phyloP scores from a whole-genome alignment of 2,329 filamentous ascomycete species.

The Trichoderma semiorbis region DNA sequence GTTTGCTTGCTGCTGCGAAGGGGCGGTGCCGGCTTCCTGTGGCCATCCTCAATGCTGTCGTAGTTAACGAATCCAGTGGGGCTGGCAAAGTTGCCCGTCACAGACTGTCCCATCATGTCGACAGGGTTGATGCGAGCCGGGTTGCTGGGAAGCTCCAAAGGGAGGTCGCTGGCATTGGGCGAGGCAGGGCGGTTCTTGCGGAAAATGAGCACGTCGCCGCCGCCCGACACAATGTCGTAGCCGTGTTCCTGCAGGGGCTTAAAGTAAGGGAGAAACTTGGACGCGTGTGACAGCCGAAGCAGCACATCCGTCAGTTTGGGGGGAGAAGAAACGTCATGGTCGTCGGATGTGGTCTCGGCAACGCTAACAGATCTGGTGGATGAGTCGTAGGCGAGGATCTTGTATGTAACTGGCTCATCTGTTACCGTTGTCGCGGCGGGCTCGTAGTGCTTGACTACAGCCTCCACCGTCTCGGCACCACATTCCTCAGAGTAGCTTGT shows the following conservation, averaged over 20 bases:
- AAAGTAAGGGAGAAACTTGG: conserved; percentile 64
- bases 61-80: conserved; percentile 66
- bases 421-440: not conserved
- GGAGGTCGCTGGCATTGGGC: conserved; percentile 10
- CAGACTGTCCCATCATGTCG: conserved; percentile 48
- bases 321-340: conserved; percentile 45
- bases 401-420: conserved; percentile 43
- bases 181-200: conserved; percentile 49
- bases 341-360: conserved; percentile 58
- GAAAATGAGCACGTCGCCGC: conserved; percentile 62
- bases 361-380: conserved; percentile 54
- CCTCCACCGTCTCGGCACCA: conserved; percentile 33
- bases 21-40: conserved; percentile 33
- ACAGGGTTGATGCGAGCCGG: conserved; percentile 52
- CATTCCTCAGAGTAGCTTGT: conserved; percentile 46
- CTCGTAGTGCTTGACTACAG: conserved; percentile 34
- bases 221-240: conserved; percentile 64
- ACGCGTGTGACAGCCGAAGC: conserved; percentile 57
- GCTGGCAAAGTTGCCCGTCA: conserved; percentile 58
- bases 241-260: conserved; percentile 55
- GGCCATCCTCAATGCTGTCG: conserved; percentile 31
- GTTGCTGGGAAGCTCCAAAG: not conserved
- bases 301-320: conserved; percentile 59
- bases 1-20: conserved; percentile 35
- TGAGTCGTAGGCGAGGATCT: conserved; percentile 63